These are phyloP conservation scores for Gremmenia infestans DNA, from an alignment of 2,329 filamentous ascomycete genomes.

Conservation along the genomic window DNA sequence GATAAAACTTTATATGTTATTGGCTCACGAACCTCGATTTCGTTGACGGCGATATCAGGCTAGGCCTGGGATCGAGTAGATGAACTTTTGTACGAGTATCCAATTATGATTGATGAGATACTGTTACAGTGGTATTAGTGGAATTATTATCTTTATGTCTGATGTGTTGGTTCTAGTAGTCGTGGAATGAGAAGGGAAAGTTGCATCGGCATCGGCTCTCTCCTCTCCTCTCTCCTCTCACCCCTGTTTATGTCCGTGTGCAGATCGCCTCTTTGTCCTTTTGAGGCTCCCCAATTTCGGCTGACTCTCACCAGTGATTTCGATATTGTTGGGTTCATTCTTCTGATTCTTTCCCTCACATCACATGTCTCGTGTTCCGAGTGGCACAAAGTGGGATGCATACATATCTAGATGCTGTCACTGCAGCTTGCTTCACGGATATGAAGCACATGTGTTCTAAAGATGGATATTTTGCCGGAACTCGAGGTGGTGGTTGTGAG, in stretches of 20 bases:
- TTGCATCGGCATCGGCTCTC: too few species aligned
- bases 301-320: neutral
- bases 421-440: neutral
- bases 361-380: neutral
- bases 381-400: neutral
- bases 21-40: too few species aligned
- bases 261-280: neutral
- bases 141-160: too few species aligned
- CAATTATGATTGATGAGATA: too few species aligned
- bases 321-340: neutral
- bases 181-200: too few species aligned
- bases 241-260: neutral
- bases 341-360: neutral
- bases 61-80: too few species aligned
- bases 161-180: neutral
- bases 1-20: too few species aligned
- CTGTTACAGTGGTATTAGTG: too few species aligned
- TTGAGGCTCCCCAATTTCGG: neutral
- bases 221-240: neutral
- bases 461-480: neutral
- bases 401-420: neutral
- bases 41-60: too few species aligned
- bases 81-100: too few species aligned
- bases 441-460: constrained; percentile 2
- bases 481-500: neutral